phyloP scores from a whole-genome alignment of 805 yeast genomes.

The Monosporozyma servazzii region DNA sequence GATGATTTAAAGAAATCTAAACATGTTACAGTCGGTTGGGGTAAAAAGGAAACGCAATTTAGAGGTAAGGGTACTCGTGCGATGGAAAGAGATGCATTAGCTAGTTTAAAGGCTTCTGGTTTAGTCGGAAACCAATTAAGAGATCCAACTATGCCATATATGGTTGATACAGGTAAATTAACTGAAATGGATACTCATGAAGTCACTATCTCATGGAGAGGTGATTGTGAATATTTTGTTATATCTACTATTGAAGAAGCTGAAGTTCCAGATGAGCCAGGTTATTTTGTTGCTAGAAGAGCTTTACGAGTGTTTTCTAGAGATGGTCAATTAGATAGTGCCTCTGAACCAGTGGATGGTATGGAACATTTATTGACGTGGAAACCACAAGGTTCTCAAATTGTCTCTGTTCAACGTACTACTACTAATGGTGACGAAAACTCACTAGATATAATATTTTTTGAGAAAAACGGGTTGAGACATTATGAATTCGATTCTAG shows the following conservation, averaged over 20 bases:
- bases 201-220: constrained; percentile 77
- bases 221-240: constrained; percentile 81
- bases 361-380: constrained; percentile 68
- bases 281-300: constrained; percentile 41
- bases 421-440: constrained; percentile 34
- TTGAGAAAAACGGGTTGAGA: constrained; percentile 87
- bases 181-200: constrained; percentile 44
- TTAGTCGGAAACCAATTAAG: constrained; percentile 57
- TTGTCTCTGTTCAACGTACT: constrained; percentile 72
- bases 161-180: constrained; percentile 58
- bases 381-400: constrained; percentile 85
- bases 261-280: constrained; percentile 31
- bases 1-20: constrained; percentile 61
- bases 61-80: constrained; percentile 87
- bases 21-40: constrained; percentile 98
- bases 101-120: constrained; percentile 46
- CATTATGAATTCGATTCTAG: constrained; percentile 78
- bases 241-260: constrained; percentile 52
- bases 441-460: constrained; percentile 52
- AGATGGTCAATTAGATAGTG: constrained; percentile 68
- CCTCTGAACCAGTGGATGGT: constrained; percentile 83
- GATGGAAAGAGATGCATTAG: constrained; percentile 50
- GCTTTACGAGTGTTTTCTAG: constrained; percentile 76
- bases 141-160: constrained; percentile 83
- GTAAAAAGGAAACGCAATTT: constrained; percentile 92